A percentile compares a stretch with the other conserved stretches of the same genome.
These are phyloP conservation scores for Pilatotrama ljubarskyi DNA, from an alignment of 768 basidiomycete genomes.

Conservation along the genomic window DNA sequence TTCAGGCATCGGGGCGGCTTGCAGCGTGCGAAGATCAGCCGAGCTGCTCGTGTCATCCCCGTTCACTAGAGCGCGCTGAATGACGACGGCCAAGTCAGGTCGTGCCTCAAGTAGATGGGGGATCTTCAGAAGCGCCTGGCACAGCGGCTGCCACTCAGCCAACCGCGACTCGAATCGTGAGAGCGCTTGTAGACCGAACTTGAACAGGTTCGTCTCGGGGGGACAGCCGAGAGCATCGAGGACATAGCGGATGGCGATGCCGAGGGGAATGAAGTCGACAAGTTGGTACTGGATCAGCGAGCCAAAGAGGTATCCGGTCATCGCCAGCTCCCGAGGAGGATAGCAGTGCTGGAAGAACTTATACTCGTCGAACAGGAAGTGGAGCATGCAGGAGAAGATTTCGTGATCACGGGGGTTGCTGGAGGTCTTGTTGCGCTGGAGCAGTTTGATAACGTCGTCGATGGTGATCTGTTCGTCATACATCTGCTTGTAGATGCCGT, in stretches of 20 bases:
- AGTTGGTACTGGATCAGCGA: conserved; percentile 93
- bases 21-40: conserved; percentile 43
- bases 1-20: conserved; percentile 30
- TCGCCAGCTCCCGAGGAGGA: conserved; percentile 88
- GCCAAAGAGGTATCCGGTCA: conserved; percentile 96
- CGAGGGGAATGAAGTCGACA: conserved; percentile 91
- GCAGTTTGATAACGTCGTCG: conserved; percentile 88
- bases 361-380: conserved; percentile 99
- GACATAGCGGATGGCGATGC: conserved; percentile 96
- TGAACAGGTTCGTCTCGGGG: conserved; percentile 90
- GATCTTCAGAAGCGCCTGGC: conserved; percentile 84
- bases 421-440: conserved; percentile 84
- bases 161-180: conserved; percentile 84
- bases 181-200: conserved; percentile 92
- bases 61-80: conserved; percentile 69
- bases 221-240: conserved; percentile 90
- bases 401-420: conserved; percentile 86
- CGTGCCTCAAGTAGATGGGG: conserved; percentile 83
- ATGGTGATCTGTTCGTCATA: conserved; percentile 94
- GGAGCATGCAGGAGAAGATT: conserved; percentile 99
- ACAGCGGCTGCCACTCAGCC: conserved; percentile 90
- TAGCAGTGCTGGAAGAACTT: conserved; percentile 98
- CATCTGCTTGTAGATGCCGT: conserved; percentile 96
- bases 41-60: conserved; percentile 43
- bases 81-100: conserved; percentile 73